Evolutionary conservation across 768 basidiomycete species (phyloP).

Genomic region (Russula vinacea): DNA sequence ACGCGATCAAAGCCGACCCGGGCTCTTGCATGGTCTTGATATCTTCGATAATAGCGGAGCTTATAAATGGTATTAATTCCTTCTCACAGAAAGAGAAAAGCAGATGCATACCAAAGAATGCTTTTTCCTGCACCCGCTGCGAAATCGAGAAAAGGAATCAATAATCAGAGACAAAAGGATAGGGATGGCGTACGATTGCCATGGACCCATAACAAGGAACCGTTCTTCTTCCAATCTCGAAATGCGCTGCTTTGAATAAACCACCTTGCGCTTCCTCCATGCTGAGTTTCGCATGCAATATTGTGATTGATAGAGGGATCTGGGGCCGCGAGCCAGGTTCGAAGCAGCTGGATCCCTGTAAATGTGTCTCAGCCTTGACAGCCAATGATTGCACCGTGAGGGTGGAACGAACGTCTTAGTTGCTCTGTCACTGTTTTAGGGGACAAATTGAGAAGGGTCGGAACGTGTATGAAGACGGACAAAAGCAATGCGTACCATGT

Average conservation of each 20-base stretch:
- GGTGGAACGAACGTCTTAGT: not conserved
- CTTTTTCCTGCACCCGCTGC: slow-evolving; percentile 8
- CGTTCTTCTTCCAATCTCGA: not conserved
- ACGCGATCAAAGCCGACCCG: not conserved
- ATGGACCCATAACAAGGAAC: slow-evolving; percentile 9
- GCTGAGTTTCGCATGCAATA: not conserved
- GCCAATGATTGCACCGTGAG: not conserved
- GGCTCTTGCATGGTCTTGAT: not conserved
- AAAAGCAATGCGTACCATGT: not conserved
- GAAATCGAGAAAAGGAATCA: not conserved
- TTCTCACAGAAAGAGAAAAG: not conserved
- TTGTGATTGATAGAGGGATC: slow-evolving; percentile 20
- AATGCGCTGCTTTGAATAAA: not conserved
- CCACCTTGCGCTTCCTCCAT: slow-evolving; percentile 2
- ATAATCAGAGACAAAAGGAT: no score
- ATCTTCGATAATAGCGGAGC: not conserved
- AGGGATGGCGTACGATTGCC: slow-evolving; percentile 3
- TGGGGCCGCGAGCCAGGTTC: slow-evolving; percentile 13
- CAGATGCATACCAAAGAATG: slow-evolving; percentile 3
- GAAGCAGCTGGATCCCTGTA: not conserved
- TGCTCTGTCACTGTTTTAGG: not conserved
- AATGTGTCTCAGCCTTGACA: not conserved
- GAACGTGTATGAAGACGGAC: not conserved
- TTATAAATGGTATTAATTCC: not conserved
- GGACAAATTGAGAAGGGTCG: not conserved